A percentile compares a stretch with the other conserved stretches of the same genome.
Evolutionary conservation across 805 yeast genomes (phyloP).

Genomic region (Brettanomyces sp.): DNA sequence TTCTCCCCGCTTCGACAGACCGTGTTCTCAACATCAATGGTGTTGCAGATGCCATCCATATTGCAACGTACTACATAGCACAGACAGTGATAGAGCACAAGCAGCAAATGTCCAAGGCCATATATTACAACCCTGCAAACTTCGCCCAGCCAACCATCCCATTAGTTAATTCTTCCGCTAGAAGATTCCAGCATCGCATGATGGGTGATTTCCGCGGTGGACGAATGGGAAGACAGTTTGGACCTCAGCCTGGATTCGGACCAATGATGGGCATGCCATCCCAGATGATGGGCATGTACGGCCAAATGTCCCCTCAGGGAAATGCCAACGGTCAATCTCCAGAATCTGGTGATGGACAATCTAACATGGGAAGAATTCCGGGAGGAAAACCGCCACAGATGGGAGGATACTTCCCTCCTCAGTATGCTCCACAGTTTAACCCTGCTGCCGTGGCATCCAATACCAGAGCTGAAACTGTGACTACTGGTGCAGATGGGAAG

Average conservation of each 20-base stretch:
- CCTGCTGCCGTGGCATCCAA: slow-evolving; percentile 3
- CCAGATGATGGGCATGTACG: slow-evolving; percentile 18
- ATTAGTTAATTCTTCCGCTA: slow-evolving; percentile 1
- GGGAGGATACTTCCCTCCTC: slow-evolving; percentile 1
- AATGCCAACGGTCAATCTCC: background rate
- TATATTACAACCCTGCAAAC: slow-evolving; percentile 52
- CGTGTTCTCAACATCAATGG: slow-evolving; percentile 63
- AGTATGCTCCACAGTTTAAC: background rate
- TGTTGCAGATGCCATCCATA: slow-evolving; percentile 80
- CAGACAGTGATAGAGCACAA: slow-evolving; percentile 58
- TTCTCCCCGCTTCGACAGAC: slow-evolving; percentile 70
- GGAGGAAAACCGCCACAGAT: background rate
- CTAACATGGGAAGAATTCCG: background rate
- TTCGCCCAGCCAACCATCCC: slow-evolving; percentile 22
- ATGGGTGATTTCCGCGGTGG: background rate
- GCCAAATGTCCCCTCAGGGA: slow-evolving; percentile 10
- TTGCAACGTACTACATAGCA: slow-evolving; percentile 68
- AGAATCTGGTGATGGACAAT: slow-evolving; percentile 4
- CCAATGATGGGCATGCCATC: slow-evolving; percentile 20
- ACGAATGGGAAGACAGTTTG: slow-evolving; percentile 6
- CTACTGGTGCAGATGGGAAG: slow-evolving; percentile 31
- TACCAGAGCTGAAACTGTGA: slow-evolving; percentile 9
- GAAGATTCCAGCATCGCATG: slow-evolving; percentile 2
- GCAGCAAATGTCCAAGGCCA: slow-evolving; percentile 45
- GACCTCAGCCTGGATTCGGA: slow-evolving; percentile 6